phyloP scores from a whole-genome alignment of 2,329 filamentous ascomycete genomes.

The Aspergillus oerlinghausenensis region DNA sequence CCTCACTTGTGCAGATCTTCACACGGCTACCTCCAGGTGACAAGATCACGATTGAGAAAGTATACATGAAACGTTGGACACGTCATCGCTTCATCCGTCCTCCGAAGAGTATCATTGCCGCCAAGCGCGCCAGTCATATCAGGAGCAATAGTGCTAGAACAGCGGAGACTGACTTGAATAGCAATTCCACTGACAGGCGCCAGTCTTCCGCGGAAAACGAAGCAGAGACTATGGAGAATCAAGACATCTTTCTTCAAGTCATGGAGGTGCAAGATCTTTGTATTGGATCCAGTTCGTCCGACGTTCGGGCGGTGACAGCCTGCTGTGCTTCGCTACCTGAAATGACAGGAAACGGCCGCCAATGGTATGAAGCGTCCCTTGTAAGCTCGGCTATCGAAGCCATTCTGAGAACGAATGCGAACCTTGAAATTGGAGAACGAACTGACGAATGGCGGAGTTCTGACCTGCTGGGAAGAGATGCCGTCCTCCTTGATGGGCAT shows the following conservation, averaged over 20 bases:
- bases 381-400: slow-evolving; percentile 33
- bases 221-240: slow-evolving; percentile 6
- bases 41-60: slow-evolving; percentile 25
- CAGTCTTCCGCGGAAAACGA: slow-evolving; percentile 3
- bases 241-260: slow-evolving; percentile 31
- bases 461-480: slow-evolving; percentile 28
- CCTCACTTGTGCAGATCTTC: slow-evolving; percentile 23
- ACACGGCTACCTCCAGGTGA: slow-evolving; percentile 21
- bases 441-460: slow-evolving; percentile 27
- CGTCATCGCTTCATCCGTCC: slow-evolving; percentile 23
- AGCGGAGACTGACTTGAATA: not conserved
- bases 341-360: slow-evolving; percentile 28
- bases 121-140: not conserved
- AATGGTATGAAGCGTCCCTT: slow-evolving; percentile 40
- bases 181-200: not conserved
- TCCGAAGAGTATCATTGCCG: not conserved
- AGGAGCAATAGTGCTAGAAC: not conserved
- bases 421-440: slow-evolving; percentile 31
- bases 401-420: slow-evolving; percentile 27
- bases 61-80: slow-evolving; percentile 32
- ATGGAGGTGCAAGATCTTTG: slow-evolving; percentile 37
- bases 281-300: slow-evolving; percentile 16
- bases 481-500: slow-evolving; percentile 10
- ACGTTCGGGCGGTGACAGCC: slow-evolving; percentile 24
- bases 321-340: slow-evolving; percentile 20